Evolutionary conservation across 2,329 filamentous ascomycete species (phyloP).

Genomic region (Byssochlamys sp.): DNA sequence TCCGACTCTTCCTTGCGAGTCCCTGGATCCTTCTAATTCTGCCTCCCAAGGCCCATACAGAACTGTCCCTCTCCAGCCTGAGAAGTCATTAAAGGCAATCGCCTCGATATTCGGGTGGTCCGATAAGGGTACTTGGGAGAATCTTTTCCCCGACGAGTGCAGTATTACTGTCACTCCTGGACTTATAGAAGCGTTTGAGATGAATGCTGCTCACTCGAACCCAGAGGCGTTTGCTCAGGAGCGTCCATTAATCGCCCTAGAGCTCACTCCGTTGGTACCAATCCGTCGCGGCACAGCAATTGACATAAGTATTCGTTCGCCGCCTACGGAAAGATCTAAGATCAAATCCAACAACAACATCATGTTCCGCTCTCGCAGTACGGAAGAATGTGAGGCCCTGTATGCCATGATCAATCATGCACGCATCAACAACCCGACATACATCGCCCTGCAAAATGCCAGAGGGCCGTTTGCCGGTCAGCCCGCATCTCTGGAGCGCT

Average conservation of each 20-base stretch:
- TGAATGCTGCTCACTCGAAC: slow-evolving; percentile 37
- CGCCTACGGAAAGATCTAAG: slow-evolving; percentile 62
- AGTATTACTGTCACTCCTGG: slow-evolving; percentile 54
- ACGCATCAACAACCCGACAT: slow-evolving; percentile 85
- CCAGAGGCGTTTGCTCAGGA: slow-evolving; percentile 11
- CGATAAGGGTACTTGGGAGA: slow-evolving; percentile 54
- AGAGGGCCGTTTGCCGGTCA: slow-evolving; percentile 50
- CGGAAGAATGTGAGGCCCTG: slow-evolving; percentile 67
- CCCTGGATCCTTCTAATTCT: slow-evolving; percentile 69
- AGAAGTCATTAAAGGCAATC: slow-evolving; percentile 46
- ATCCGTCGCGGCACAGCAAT: slow-evolving; percentile 83
- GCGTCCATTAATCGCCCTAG: slow-evolving; percentile 57
- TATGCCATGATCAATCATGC: slow-evolving; percentile 82
- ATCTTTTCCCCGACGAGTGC: slow-evolving; percentile 53
- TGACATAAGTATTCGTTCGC: slow-evolving; percentile 87
- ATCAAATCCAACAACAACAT: slow-evolving; percentile 66
- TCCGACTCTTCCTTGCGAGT: slow-evolving; percentile 43
- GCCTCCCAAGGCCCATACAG: slow-evolving; percentile 65
- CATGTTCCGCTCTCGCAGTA: slow-evolving; percentile 74
- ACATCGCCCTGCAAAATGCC: slow-evolving; percentile 67
- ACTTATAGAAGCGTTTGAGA: slow-evolving; percentile 54
- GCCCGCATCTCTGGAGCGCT: slow-evolving; percentile 42
- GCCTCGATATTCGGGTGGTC: slow-evolving; percentile 56
- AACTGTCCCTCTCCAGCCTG: slow-evolving; percentile 38
- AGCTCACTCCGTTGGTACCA: slow-evolving; percentile 83